Conservation (phyloP, 2,329 filamentous ascomycete genomes). For the Penicillium sp. region DNA sequence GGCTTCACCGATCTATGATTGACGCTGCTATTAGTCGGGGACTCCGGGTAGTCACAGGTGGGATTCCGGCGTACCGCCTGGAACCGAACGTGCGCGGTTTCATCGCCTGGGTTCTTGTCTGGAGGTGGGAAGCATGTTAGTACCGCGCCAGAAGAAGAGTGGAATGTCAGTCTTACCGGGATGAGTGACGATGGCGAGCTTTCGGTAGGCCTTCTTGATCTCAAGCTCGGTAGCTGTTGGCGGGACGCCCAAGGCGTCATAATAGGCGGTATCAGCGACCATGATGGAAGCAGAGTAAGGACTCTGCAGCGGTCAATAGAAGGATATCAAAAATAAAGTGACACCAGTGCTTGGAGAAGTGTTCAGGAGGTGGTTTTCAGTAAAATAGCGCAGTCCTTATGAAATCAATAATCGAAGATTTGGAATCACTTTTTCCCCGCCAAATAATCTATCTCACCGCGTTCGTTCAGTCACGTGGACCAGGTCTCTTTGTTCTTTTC, state of each 20-base stretch:
- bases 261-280: slow-evolving; percentile 87
- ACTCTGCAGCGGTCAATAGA: neutral
- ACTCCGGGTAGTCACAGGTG: neutral
- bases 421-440: neutral
- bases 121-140: slow-evolving; percentile 1
- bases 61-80: slow-evolving; percentile 64
- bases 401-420: neutral
- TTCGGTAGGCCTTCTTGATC: slow-evolving; percentile 96
- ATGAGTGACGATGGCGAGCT: slow-evolving; percentile 90
- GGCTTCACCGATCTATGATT: slow-evolving; percentile 63
- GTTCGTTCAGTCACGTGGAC: neutral
- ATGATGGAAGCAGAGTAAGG: slow-evolving; percentile 48
- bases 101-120: slow-evolving; percentile 98
- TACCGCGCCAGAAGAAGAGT: neutral
- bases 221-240: slow-evolving; percentile 85
- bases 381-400: neutral
- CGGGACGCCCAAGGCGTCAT: slow-evolving; percentile 81
- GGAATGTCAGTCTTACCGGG: slow-evolving; percentile 59
- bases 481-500: neutral
- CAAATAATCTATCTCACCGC: neutral
- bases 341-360: neutral
- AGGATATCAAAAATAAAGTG: neutral
- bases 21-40: slow-evolving; percentile 12
- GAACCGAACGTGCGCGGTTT: slow-evolving; percentile 90
- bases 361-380: neutral